Percentiles rank a stretch among this genome's conserved stretches.
These are phyloP conservation scores for Podochytrium sp. DNA, from an alignment of 192 early-diverging fungal species.

Conservation along the genomic window DNA sequence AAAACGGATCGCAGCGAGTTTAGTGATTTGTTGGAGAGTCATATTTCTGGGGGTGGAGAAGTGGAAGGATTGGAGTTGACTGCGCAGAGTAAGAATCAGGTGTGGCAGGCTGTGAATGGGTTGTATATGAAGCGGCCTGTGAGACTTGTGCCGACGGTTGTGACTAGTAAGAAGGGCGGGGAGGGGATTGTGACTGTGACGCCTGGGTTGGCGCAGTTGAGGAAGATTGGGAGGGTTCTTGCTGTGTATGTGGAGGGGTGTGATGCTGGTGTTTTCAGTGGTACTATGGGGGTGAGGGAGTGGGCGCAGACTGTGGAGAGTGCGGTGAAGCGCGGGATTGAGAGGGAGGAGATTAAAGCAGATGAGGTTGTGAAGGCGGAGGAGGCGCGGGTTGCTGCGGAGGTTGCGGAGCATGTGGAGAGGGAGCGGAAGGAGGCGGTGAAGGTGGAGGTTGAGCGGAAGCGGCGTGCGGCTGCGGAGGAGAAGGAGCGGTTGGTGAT, in stretches of 20 bases:
- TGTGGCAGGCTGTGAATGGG: slow-evolving; percentile 11
- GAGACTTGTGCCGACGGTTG: slow-evolving; percentile 1
- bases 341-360: slow-evolving; percentile 11
- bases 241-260: background rate
- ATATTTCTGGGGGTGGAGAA: background rate
- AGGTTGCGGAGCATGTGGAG: background rate
- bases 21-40: slow-evolving; percentile 9
- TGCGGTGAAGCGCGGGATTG: background rate
- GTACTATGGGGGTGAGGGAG: background rate
- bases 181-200: background rate
- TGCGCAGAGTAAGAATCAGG: slow-evolving; percentile 12
- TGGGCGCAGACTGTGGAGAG: background rate
- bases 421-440: background rate
- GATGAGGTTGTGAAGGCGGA: slow-evolving; percentile 17
- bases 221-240: background rate
- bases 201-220: slow-evolving; percentile 6
- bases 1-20: background rate
- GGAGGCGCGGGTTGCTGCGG: background rate
- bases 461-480: slow-evolving; percentile 3
- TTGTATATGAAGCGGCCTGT: slow-evolving; percentile 14
- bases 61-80: background rate
- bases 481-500: slow-evolving; percentile 21
- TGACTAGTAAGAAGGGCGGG: background rate
- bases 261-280: background rate
- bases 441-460: background rate